These are phyloP conservation scores for Scortechinia acanthostroma DNA, from an alignment of 2,329 filamentous ascomycete species.

Conservation along the genomic window DNA sequence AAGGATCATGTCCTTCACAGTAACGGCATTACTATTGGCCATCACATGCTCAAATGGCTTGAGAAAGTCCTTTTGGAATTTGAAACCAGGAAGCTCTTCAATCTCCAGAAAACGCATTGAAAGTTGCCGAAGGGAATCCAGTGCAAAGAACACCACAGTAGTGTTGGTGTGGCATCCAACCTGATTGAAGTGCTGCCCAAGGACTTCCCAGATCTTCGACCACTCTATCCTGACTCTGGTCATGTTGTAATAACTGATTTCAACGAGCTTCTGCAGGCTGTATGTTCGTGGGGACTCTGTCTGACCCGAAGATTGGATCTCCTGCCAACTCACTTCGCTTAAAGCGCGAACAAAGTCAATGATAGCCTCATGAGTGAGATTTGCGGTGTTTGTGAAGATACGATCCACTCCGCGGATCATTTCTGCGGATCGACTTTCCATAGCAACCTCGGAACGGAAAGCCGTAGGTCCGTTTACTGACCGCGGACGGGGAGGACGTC, in stretches of 20 bases:
- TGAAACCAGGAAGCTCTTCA: slow-evolving; percentile 94
- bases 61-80: slow-evolving; percentile 98
- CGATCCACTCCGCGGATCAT: slow-evolving; percentile 88
- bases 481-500: slow-evolving; percentile 36
- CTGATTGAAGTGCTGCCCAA: slow-evolving; percentile 97
- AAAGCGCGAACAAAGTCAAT: slow-evolving; percentile 88
- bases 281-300: slow-evolving; percentile 95
- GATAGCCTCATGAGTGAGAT: slow-evolving; percentile 87
- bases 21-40: slow-evolving; percentile 80
- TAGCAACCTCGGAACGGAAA: slow-evolving; percentile 73
- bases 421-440: slow-evolving; percentile 86
- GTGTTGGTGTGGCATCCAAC: slow-evolving; percentile 96
- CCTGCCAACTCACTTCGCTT: slow-evolving; percentile 96
- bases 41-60: slow-evolving; percentile 98
- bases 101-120: slow-evolving; percentile 99
- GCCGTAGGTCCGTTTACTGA: slow-evolving; percentile 52
- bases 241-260: slow-evolving; percentile 99
- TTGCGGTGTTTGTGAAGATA: slow-evolving; percentile 94
- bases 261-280: slow-evolving; percentile 93
- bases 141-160: slow-evolving; percentile 90
- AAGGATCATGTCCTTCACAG: slow-evolving; percentile 95
- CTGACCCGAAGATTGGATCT: slow-evolving; percentile 93
- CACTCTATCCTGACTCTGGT: slow-evolving; percentile 95
- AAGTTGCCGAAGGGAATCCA: slow-evolving; percentile 88
- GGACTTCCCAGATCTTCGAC: slow-evolving; percentile 93